phyloP scores from a whole-genome alignment of 192 early-diverging fungal species.

The Rhizophagus sp. region DNA sequence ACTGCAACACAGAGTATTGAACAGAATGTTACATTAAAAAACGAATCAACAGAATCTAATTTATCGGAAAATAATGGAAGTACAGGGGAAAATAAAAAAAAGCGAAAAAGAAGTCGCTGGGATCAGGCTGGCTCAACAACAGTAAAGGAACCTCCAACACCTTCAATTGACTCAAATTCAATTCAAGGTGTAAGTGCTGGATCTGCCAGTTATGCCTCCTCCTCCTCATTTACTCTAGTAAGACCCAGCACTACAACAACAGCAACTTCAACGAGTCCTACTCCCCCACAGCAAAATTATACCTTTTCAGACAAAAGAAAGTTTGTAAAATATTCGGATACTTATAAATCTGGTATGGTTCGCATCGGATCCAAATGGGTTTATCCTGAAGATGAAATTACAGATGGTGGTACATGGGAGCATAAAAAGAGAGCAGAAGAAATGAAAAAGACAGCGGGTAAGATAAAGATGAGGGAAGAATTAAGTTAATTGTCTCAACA shows the following conservation, averaged over 20 bases:
- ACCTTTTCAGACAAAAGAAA: slow-evolving; percentile 21
- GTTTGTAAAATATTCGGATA: slow-evolving; percentile 35
- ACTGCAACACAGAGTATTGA: too few species aligned
- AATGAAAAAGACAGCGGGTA: slow-evolving; percentile 36
- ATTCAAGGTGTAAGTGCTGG: not conserved
- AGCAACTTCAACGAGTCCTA: not conserved
- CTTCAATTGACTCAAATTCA: not conserved
- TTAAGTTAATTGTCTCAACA: too few species aligned
- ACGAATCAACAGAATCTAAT: not conserved
- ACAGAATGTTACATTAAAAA: too few species aligned
- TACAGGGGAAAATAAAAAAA: slow-evolving; percentile 17
- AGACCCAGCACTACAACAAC: not conserved
- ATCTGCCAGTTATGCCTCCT: too few species aligned
- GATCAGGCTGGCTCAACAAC: slow-evolving; percentile 21
- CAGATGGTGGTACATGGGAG: slow-evolving; percentile 36
- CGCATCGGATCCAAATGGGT: slow-evolving; percentile 35
- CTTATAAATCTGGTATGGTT: slow-evolving; percentile 34
- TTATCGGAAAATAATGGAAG: not conserved
- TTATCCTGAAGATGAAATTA: slow-evolving; percentile 39
- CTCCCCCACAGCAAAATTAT: slow-evolving; percentile 15
- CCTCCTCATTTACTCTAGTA: not conserved
- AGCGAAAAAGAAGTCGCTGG: slow-evolving; percentile 36
- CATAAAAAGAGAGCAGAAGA: slow-evolving; percentile 36
- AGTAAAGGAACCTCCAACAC: not conserved
- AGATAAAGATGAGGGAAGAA: not conserved